Conservation (phyloP, 2,329 filamentous ascomycete species). For the Alternaria arborescens region DNA sequence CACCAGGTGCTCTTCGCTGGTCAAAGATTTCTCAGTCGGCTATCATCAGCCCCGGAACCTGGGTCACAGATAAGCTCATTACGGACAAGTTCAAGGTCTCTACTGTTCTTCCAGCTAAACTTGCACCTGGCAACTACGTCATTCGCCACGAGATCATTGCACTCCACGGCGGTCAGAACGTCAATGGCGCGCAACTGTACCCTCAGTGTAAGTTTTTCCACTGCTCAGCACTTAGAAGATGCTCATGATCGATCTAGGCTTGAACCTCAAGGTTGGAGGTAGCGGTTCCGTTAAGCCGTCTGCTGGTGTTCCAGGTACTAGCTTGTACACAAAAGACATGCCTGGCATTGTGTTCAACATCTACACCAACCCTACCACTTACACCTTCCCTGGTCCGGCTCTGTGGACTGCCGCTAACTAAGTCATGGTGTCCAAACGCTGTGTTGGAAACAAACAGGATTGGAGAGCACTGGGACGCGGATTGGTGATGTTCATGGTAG, state of each 20-base stretch:
- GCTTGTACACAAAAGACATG: slow-evolving; percentile 54
- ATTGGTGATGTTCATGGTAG: background rate
- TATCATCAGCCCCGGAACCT: slow-evolving; percentile 39
- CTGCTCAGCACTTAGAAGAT: background rate
- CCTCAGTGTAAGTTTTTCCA: slow-evolving; percentile 53
- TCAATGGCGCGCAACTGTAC: slow-evolving; percentile 62
- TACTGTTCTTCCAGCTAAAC: slow-evolving; percentile 54
- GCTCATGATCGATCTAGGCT: background rate
- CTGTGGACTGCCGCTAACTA: slow-evolving; percentile 48
- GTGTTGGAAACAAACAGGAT: background rate
- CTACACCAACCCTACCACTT: slow-evolving; percentile 45
- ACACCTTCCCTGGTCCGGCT: slow-evolving; percentile 50
- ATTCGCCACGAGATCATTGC: slow-evolving; percentile 64
- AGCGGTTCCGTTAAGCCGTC: slow-evolving; percentile 51
- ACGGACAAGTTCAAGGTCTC: slow-evolving; percentile 58
- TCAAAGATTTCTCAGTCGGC: slow-evolving; percentile 47
- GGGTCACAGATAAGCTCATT: slow-evolving; percentile 49
- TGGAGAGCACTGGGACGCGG: background rate
- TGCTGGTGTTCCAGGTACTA: slow-evolving; percentile 50
- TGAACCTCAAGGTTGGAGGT: slow-evolving; percentile 55
- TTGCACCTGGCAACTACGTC: slow-evolving; percentile 62
- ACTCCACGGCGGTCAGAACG: slow-evolving; percentile 54
- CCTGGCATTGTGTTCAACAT: slow-evolving; percentile 56
- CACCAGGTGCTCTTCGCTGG: slow-evolving; percentile 39
- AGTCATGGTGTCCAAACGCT: background rate